Evolutionary conservation across 192 early-diverging fungal species (phyloP).

Genomic region (Phlyctochytrium arcticum): DNA sequence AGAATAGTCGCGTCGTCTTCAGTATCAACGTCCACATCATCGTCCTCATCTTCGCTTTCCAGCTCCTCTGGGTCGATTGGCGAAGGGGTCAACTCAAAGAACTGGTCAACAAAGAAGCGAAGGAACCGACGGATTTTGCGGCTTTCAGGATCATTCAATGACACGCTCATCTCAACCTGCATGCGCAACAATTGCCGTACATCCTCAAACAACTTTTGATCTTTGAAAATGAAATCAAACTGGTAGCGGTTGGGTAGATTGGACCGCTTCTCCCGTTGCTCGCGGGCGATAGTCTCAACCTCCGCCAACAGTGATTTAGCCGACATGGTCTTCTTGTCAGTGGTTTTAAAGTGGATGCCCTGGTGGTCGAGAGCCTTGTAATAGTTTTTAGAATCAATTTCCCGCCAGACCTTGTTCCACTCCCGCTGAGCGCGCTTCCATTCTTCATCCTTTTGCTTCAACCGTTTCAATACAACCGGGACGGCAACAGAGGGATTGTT

Average conservation of each 20-base stretch:
- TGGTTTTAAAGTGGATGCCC: slow-evolving; percentile 81
- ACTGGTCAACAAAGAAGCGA: slow-evolving; percentile 65
- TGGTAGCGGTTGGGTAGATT: slow-evolving; percentile 58
- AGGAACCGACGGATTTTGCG: slow-evolving; percentile 68
- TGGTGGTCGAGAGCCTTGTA: slow-evolving; percentile 94
- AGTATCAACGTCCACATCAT: slow-evolving; percentile 20
- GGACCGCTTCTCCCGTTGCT: slow-evolving; percentile 65
- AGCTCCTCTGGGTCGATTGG: slow-evolving; percentile 47
- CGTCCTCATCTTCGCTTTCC: slow-evolving; percentile 44
- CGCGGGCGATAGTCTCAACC: slow-evolving; percentile 79
- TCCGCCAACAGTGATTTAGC: slow-evolving; percentile 77
- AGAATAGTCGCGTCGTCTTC: slow-evolving; percentile 11
- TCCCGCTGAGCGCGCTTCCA: slow-evolving; percentile 91
- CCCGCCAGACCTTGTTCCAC: slow-evolving; percentile 96
- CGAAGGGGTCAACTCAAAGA: slow-evolving; percentile 53
- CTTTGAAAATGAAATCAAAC: slow-evolving; percentile 74
- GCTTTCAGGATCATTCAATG: slow-evolving; percentile 59
- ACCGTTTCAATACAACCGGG: slow-evolving; percentile 87
- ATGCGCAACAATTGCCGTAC: slow-evolving; percentile 70
- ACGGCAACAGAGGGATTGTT: slow-evolving; percentile 86
- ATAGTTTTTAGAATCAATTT: slow-evolving; percentile 89
- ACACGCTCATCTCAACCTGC: slow-evolving; percentile 59
- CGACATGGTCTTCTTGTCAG: slow-evolving; percentile 77
- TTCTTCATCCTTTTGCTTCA: slow-evolving; percentile 99
- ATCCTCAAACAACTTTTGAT: slow-evolving; percentile 72